phyloP scores from a whole-genome alignment of 257 asterid genomes.

The Primulina huaijiensis region DNA sequence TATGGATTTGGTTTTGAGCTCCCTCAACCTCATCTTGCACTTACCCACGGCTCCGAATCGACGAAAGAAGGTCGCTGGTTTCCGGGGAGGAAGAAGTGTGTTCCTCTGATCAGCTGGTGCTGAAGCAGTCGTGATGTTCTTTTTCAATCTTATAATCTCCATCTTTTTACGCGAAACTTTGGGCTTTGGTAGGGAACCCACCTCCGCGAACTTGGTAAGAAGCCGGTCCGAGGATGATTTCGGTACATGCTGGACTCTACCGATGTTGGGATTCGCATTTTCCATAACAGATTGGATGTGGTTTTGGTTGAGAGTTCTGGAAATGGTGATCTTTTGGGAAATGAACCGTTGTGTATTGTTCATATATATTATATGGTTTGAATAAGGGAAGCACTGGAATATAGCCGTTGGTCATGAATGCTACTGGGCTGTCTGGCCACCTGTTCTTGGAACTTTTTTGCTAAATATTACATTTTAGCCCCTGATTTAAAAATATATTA shows the following conservation, averaged over 20 bases:
- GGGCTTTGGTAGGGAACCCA: conserved; percentile 41
- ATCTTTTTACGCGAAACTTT: conserved; percentile 32
- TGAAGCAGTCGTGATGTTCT: background rate
- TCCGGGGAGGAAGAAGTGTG: conserved; percentile 53
- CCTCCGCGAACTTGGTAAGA: conserved; percentile 73
- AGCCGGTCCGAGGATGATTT: conserved; percentile 80
- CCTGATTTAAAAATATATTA: too few species aligned
- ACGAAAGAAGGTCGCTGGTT: conserved; percentile 27
- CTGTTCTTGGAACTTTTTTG: too few species aligned
- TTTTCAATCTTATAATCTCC: conserved; percentile 39
- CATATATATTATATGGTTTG: conserved; percentile 26
- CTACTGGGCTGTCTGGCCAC: background rate
- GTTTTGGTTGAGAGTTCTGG: background rate
- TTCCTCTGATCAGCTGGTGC: conserved; percentile 40
- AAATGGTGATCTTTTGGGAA: conserved; percentile 14
- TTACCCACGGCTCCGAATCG: conserved; percentile 24
- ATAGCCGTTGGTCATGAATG: conserved; percentile 50
- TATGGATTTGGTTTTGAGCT: conserved; percentile 56
- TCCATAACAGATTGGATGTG: conserved; percentile 27
- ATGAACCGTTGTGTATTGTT: conserved; percentile 47
- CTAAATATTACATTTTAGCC: too few species aligned
- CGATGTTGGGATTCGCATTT: conserved; percentile 29
- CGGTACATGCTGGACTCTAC: conserved; percentile 63
- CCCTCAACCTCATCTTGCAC: conserved; percentile 49
- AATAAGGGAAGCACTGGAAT: conserved; percentile 28